phyloP scores from a whole-genome alignment of 345 rosid genomes.

The Eucalyptus cloeziana region DNA sequence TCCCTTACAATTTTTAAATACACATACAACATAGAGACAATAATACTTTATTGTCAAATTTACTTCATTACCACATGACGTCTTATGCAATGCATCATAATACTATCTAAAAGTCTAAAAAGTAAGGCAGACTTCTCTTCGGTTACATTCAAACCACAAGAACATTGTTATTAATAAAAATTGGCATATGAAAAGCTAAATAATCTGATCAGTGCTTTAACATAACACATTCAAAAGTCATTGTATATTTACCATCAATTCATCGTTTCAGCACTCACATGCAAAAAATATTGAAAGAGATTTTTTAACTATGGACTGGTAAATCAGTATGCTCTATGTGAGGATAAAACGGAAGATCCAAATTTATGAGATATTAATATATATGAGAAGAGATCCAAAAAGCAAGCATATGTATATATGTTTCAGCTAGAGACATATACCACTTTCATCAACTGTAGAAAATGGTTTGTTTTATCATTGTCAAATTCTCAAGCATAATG shows the following conservation, averaged over 20 bases:
- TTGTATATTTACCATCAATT: not conserved
- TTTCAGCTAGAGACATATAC: not conserved
- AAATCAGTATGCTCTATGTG: not conserved
- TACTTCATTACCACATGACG: not conserved
- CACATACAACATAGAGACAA: not conserved
- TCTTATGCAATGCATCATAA: not conserved
- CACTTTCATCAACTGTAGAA: not conserved
- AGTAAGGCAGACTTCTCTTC: not conserved
- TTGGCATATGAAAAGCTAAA: not conserved
- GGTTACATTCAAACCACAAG: not conserved
- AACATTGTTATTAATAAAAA: not conserved
- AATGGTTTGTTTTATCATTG: not conserved
- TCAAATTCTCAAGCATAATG: not conserved
- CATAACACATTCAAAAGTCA: not conserved
- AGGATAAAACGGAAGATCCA: not conserved
- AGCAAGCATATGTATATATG: not conserved
- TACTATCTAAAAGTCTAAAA: not conserved
- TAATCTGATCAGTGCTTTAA: not conserved
- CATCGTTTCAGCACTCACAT: not conserved
- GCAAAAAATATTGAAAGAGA: not conserved
- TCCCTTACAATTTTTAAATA: not conserved
- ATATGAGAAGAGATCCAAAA: not conserved
- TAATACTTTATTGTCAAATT: not conserved
- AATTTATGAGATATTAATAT: not conserved
- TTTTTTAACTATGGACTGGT: not conserved